Evolutionary conservation across 352 stramenopile genomes (phyloP).

Genomic region (Elongisporangium prolatum): DNA sequence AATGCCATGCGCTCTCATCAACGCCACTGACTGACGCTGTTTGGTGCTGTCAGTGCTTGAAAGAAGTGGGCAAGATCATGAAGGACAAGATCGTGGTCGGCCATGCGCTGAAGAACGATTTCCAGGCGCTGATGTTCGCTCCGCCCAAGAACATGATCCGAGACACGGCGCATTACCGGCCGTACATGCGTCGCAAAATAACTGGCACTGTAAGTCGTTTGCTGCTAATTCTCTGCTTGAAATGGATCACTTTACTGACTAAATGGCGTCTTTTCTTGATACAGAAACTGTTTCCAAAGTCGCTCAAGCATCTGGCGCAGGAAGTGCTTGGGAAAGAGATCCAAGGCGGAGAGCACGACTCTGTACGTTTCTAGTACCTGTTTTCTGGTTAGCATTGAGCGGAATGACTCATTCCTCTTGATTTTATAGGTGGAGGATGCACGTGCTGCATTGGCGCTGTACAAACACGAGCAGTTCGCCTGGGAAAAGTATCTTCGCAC

Average conservation of each 20-base stretch:
- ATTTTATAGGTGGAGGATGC: constrained; percentile 78
- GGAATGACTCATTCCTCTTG: no score
- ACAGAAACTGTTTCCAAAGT: constrained; percentile 84
- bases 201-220: constrained; percentile 63
- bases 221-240: background rate
- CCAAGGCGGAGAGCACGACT: constrained; percentile 84
- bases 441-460: constrained; percentile 65
- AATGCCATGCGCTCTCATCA: background rate
- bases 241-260: background rate
- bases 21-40: background rate
- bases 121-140: constrained; percentile 84
- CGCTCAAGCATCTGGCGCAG: constrained; percentile 67
- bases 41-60: constrained; percentile 44
- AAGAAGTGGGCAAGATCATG: constrained; percentile 77
- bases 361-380: constrained; percentile 34
- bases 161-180: constrained; percentile 79
- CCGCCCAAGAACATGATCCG: constrained; percentile 74
- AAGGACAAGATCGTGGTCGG: constrained; percentile 81
- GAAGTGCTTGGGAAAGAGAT: constrained; percentile 67
- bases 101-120: constrained; percentile 83
- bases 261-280: background rate
- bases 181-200: constrained; percentile 84
- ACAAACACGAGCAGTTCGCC: constrained; percentile 78
- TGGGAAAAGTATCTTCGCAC: constrained; percentile 84
- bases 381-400: no score